Percentiles rank a stretch among this genome's conserved stretches.
Conservation (phyloP, 352 stramenopile species). For the Globisporangium splendens region DNA sequence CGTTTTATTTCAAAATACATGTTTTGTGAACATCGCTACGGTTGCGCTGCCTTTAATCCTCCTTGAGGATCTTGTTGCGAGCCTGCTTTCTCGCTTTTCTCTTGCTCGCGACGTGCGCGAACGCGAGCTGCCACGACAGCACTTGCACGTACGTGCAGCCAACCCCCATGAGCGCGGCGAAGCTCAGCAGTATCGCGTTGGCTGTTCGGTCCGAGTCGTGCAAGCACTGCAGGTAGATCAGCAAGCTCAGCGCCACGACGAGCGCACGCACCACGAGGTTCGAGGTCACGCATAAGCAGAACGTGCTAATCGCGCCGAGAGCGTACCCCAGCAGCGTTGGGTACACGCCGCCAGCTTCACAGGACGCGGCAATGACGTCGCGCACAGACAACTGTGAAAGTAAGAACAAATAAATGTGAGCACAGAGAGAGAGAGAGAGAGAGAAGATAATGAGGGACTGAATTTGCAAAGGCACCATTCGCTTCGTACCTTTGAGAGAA, state of each 20-base stretch:
- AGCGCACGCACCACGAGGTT: constrained; percentile 20
- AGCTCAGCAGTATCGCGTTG: constrained; percentile 25
- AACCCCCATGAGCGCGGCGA: constrained; percentile 36
- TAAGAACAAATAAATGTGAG: background rate
- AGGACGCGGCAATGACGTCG: constrained; percentile 42
- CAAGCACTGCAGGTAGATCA: constrained; percentile 27
- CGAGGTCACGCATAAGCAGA: constrained; percentile 27
- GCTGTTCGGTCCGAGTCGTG: constrained; percentile 23
- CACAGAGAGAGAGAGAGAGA: background rate
- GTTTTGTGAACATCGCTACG: background rate
- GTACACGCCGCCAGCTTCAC: constrained; percentile 52
- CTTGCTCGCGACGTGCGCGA: constrained; percentile 30
- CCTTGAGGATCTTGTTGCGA: constrained; percentile 10
- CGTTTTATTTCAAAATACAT: constrained; percentile 2
- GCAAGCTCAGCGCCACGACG: constrained; percentile 14
- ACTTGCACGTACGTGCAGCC: constrained; percentile 61
- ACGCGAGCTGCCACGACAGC: constrained; percentile 45
- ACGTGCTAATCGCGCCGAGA: constrained; percentile 35
- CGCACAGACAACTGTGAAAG: constrained; percentile 33
- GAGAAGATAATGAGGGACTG: too few relatives aligned
- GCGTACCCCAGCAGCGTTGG: constrained; percentile 54
- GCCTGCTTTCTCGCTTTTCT: constrained; percentile 27
- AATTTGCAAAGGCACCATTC: too few relatives aligned
- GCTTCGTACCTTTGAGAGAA: constrained; percentile 13
- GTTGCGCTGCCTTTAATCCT: constrained; percentile 1